Percentiles rank a stretch among this genome's conserved stretches.
Conservation (phyloP, 805 yeast species). For the Candida bentonensis region DNA sequence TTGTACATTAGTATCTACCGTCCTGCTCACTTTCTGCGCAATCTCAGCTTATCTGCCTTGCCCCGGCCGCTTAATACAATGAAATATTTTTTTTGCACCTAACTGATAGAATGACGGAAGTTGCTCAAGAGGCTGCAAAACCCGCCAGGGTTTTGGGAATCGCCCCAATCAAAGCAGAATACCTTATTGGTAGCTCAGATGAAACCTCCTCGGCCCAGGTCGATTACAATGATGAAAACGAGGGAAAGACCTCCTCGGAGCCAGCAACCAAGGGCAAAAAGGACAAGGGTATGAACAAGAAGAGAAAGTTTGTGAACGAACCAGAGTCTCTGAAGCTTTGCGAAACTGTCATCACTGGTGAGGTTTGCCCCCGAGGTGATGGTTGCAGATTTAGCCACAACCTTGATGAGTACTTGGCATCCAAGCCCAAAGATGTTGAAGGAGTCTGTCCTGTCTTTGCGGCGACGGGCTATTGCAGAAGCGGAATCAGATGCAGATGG, state of each 20-base stretch:
- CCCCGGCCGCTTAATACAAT: neutral
- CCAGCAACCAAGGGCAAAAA: constrained; percentile 8
- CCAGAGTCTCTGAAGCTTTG: constrained; percentile 13
- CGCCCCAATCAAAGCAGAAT: constrained; percentile 15
- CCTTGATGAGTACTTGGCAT: constrained; percentile 42
- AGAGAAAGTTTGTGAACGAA: constrained; percentile 12
- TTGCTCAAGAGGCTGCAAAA: neutral
- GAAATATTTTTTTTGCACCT: neutral
- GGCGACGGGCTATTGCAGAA: constrained; percentile 80
- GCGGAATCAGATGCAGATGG: constrained; percentile 90
- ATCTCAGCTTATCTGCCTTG: neutral
- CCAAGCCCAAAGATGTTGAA: constrained; percentile 58
- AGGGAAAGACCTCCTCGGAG: neutral
- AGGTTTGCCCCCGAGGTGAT: constrained; percentile 42
- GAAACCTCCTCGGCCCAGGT: constrained; percentile 2
- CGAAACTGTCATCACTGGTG: constrained; percentile 8
- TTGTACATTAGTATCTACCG: neutral
- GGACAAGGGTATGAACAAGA: constrained; percentile 16
- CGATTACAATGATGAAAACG: constrained; percentile 4
- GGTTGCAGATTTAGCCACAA: constrained; percentile 71
- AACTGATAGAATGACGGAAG: neutral
- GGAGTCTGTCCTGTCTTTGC: constrained; percentile 76
- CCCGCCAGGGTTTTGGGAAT: constrained; percentile 8
- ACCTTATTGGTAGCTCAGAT: constrained; percentile 1
- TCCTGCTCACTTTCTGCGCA: neutral